A percentile compares a stretch with the other conserved stretches of the same genome.
Evolutionary conservation across 257 asterid species (phyloP).

Genomic region (Solanum phureja): DNA sequence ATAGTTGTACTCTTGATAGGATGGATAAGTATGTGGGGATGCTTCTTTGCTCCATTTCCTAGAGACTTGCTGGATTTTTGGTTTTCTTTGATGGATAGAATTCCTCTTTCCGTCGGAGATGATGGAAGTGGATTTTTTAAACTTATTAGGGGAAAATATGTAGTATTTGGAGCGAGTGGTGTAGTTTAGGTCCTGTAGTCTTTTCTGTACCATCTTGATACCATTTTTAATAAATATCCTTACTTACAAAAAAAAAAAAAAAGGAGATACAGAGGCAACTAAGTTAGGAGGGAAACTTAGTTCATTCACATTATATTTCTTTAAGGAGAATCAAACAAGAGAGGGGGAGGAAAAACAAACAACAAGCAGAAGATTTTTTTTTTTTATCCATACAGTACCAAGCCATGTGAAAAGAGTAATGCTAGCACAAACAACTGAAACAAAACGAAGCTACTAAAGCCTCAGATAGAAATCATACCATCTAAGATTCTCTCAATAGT

Average conservation of each 20-base stretch:
- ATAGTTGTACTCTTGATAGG: background rate
- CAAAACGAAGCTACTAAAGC: background rate
- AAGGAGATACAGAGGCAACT: background rate
- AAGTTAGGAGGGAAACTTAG: background rate
- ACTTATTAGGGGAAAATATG: background rate
- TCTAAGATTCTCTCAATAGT: constrained; percentile 14
- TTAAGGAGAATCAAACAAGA: background rate
- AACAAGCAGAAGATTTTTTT: background rate
- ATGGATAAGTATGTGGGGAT: background rate
- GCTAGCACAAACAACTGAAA: background rate
- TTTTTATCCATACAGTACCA: background rate
- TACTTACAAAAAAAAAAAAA: background rate
- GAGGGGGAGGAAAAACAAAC: background rate
- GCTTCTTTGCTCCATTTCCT: background rate
- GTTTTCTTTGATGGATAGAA: background rate
- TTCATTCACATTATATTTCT: background rate
- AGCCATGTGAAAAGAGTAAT: background rate
- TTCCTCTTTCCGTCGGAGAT: background rate
- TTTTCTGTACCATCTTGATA: background rate
- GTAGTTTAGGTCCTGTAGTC: background rate
- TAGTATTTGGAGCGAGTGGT: background rate
- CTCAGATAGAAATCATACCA: constrained; percentile 17
- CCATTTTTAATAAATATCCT: background rate
- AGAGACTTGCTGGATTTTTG: background rate
- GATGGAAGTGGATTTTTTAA: background rate